phyloP scores from a whole-genome alignment of 345 rosid genomes.

The Cardamine occulta region DNA sequence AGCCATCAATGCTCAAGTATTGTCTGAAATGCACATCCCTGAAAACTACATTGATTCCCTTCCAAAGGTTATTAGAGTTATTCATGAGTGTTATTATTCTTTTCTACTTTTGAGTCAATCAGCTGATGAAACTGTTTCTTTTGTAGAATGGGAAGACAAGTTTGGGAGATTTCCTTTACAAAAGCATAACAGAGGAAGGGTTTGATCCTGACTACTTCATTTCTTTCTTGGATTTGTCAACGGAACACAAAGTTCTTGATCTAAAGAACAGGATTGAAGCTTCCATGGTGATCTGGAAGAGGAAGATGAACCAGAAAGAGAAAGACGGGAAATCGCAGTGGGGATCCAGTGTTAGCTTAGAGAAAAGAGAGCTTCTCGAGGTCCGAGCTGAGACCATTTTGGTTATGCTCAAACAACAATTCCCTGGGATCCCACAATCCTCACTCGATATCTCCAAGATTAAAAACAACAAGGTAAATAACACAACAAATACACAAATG shows the following conservation, averaged over 20 bases:
- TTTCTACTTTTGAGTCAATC: neutral
- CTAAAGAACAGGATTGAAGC: conserved; percentile 95
- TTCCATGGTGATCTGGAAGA: conserved; percentile 88
- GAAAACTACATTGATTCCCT: conserved; percentile 87
- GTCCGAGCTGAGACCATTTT: conserved; percentile 85
- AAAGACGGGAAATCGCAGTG: conserved; percentile 82
- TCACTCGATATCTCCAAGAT: conserved; percentile 83
- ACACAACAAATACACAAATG: neutral
- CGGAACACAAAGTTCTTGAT: conserved; percentile 81
- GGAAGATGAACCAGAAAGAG: conserved; percentile 80
- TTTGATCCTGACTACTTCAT: conserved; percentile 84
- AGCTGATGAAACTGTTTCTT: conserved; percentile 5
- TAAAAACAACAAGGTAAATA: conserved; percentile 62
- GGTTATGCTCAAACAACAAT: conserved; percentile 71
- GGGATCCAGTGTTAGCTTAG: conserved; percentile 86
- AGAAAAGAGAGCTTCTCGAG: conserved; percentile 91
- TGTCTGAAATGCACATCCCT: conserved; percentile 88
- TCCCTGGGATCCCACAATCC: conserved; percentile 86
- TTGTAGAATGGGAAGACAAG: conserved; percentile 85
- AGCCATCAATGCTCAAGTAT: conserved; percentile 82
- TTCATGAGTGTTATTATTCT: neutral
- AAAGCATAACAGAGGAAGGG: conserved; percentile 74
- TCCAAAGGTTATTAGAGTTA: conserved; percentile 64
- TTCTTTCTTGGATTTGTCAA: conserved; percentile 71
- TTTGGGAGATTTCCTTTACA: conserved; percentile 81